phyloP scores from a whole-genome alignment of 2,329 filamentous ascomycete species.

The Exophiala bonariae region DNA sequence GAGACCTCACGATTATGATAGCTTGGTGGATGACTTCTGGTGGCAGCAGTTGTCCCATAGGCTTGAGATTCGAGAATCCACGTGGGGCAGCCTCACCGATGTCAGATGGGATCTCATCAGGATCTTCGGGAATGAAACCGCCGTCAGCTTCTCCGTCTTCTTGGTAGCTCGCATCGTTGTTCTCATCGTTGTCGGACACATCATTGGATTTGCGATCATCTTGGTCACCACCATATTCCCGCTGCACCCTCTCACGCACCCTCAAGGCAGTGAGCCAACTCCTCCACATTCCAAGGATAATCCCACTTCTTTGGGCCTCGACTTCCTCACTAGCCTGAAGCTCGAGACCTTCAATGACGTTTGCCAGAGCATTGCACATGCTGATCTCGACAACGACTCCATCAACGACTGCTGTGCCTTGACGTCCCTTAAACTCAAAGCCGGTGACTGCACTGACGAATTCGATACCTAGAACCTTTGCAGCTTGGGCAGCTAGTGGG shows the following conservation, averaged over 20 bases:
- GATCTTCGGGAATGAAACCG: slow-evolving; percentile 40
- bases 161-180: slow-evolving; percentile 34
- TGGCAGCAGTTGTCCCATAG: slow-evolving; percentile 14
- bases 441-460: slow-evolving; percentile 88
- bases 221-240: slow-evolving; percentile 43
- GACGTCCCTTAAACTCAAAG: slow-evolving; percentile 81
- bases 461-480: slow-evolving; percentile 71
- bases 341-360: slow-evolving; percentile 66
- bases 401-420: slow-evolving; percentile 78
- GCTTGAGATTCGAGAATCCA: slow-evolving; percentile 10
- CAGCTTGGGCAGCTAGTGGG: slow-evolving; percentile 56
- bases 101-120: slow-evolving; percentile 20
- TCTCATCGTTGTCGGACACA: slow-evolving; percentile 30
- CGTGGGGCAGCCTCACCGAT: neutral
- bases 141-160: slow-evolving; percentile 36
- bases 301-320: slow-evolving; percentile 52
- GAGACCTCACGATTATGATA: slow-evolving; percentile 21
- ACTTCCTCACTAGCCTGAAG: slow-evolving; percentile 66
- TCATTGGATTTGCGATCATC: slow-evolving; percentile 28
- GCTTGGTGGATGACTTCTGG: slow-evolving; percentile 19
- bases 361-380: slow-evolving; percentile 69
- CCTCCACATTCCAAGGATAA: slow-evolving; percentile 58
- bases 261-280: slow-evolving; percentile 62
- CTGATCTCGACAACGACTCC: slow-evolving; percentile 76
- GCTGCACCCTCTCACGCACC: slow-evolving; percentile 71